Evolutionary conservation across 169 alveolate genomes (phyloP).

Genomic region (Plasmodium falciparum): DNA sequence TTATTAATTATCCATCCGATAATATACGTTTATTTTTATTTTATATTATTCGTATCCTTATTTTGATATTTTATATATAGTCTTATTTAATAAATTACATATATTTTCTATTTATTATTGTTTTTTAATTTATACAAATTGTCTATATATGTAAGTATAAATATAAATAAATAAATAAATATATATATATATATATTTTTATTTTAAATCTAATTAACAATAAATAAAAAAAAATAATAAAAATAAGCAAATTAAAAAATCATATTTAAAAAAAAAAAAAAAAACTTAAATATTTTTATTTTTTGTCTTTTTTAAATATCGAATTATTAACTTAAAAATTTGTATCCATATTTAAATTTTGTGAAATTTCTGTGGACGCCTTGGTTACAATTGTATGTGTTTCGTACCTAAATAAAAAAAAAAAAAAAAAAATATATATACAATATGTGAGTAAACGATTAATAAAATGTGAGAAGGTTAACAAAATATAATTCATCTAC

Average conservation of each 20-base stretch:
- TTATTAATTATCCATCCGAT: neutral
- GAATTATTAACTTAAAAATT: constrained; percentile 10
- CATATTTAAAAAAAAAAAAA: constrained; percentile 1
- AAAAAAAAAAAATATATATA: neutral
- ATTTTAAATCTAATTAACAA: too few relatives aligned
- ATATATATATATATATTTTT: too few relatives aligned
- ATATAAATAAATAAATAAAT: too few relatives aligned
- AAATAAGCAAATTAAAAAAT: too few relatives aligned
- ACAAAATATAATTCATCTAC: neutral
- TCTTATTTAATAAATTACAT: too few relatives aligned
- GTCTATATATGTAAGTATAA: too few relatives aligned
- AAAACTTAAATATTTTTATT: neutral
- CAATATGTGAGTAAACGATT: neutral
- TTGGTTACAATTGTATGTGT: constrained; percentile 90
- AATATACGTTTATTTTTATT: neutral
- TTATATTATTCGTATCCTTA: neutral
- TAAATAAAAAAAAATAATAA: too few relatives aligned
- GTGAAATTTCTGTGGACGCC: constrained; percentile 88
- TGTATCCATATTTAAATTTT: constrained; percentile 78
- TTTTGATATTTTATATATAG: too few relatives aligned
- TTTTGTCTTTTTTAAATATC: too few relatives aligned
- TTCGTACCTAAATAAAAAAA: constrained; percentile 85
- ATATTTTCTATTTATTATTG: too few relatives aligned
- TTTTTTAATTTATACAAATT: too few relatives aligned
- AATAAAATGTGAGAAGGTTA: neutral